phyloP scores from a whole-genome alignment of 257 asterid genomes.

The Jacaranda copaia region DNA sequence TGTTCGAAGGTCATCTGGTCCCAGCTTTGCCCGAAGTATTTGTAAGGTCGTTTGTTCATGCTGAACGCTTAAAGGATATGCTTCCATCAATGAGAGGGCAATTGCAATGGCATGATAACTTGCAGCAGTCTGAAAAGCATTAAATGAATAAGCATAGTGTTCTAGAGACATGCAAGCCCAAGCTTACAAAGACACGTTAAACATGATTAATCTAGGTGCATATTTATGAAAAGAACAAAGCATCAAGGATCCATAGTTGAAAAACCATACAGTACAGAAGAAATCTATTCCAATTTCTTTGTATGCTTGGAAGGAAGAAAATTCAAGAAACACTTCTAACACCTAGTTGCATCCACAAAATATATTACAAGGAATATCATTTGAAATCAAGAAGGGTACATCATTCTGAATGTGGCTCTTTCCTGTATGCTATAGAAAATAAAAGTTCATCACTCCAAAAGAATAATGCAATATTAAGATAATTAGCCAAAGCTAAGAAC shows the following conservation, averaged over 20 bases:
- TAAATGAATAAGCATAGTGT: constrained; percentile 37
- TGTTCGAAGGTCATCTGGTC: constrained; percentile 93
- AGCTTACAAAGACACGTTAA: constrained; percentile 24
- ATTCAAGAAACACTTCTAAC: too few relatives aligned
- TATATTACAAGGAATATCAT: too few relatives aligned
- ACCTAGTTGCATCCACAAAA: too few relatives aligned
- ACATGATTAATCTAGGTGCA: not conserved
- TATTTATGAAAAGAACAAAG: too few relatives aligned
- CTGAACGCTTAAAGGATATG: constrained; percentile 93
- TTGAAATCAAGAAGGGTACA: too few relatives aligned
- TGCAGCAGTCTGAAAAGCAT: constrained; percentile 82
- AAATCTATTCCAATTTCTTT: too few relatives aligned
- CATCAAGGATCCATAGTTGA: too few relatives aligned
- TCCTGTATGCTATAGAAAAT: too few relatives aligned
- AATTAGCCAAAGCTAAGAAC: constrained; percentile 45
- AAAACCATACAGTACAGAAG: too few relatives aligned
- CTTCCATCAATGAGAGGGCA: constrained; percentile 97
- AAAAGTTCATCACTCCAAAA: constrained; percentile 1
- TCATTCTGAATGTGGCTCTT: too few relatives aligned
- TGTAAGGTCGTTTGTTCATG: constrained; percentile 93
- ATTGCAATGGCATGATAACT: constrained; percentile 97
- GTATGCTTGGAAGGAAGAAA: too few relatives aligned
- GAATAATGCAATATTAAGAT: constrained; percentile 26
- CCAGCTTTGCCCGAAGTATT: constrained; percentile 87
- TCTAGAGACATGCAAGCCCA: constrained; percentile 31